These are phyloP conservation scores for Cadophora sp. DNA, from an alignment of 2,329 filamentous ascomycete species.

Conservation along the genomic window DNA sequence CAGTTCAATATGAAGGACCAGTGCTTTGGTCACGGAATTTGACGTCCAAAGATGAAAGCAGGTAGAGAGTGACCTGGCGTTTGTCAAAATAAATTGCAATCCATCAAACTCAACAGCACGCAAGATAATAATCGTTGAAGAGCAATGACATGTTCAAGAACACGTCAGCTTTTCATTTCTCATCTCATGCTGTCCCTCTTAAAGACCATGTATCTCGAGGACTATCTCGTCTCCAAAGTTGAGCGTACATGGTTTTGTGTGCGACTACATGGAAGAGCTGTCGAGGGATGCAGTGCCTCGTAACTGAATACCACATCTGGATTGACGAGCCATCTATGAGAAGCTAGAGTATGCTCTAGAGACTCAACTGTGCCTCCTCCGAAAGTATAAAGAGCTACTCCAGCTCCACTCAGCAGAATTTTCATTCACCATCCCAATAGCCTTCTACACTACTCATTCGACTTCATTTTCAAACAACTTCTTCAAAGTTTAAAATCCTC, in stretches of 20 bases:
- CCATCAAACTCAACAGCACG: too few species aligned
- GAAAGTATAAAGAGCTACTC: background rate
- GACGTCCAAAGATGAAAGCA: too few species aligned
- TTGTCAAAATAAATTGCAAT: too few species aligned
- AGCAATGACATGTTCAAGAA: background rate
- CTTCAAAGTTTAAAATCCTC: too few species aligned
- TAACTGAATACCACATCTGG: background rate
- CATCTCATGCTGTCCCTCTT: background rate
- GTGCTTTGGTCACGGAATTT: too few species aligned
- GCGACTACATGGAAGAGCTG: background rate
- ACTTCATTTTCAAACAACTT: background rate
- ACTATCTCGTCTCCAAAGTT: background rate
- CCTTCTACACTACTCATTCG: background rate
- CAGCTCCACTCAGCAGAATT: background rate
- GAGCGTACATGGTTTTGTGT: background rate
- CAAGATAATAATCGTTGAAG: too few species aligned
- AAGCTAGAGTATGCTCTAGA: background rate
- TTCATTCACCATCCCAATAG: background rate
- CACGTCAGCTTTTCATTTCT: background rate
- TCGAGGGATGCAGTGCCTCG: background rate
- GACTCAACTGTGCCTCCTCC: background rate
- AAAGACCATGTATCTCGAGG: background rate
- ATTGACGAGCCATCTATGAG: background rate
- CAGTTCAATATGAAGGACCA: too few species aligned
- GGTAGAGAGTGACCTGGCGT: too few species aligned